Evolutionary conservation across 2,329 filamentous ascomycete species (phyloP), one percentile per base, ranked within the genome.

Genomic region (Hypoxylon sp.): DNA sequence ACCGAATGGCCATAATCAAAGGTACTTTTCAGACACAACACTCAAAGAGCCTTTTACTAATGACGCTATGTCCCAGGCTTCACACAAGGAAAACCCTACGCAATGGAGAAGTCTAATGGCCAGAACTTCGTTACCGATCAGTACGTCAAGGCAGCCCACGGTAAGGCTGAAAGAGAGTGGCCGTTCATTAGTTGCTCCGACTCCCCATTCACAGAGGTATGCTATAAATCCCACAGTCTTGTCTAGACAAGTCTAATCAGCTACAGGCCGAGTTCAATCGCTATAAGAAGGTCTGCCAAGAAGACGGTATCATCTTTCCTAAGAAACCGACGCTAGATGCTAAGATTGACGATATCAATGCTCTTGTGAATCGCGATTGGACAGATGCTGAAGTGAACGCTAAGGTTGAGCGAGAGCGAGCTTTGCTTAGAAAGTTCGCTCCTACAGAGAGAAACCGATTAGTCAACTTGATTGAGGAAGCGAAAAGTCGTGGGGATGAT

Each of bases 141-240:
- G 78, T 98, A 98, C 77, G 89, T 93, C 33, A 84, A 91, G 59
- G 90, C 93, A 46, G 90, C 93, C 6, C 92, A 97, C 77, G 96
- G 96, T 50, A 94, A 94, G 74, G 87, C 92, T 0, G 88, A 94
- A 76, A 92, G 91, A 78, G 90, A 94, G 37, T 98, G 94, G 82
- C 94, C 94, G 3, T 98, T 98, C 80, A 91, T 96, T 69, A 91
- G 91, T 70, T 94, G 95, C 77, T 98, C 96, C 0, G 94, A 97
- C 78, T 89, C 90, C 54, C 85, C 86, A 46, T 92, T 98, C 76
- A 93, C 92, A n/a, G 94, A 96, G 80, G 92, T 93, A 83, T 71
- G 85, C 59, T n/a, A 64, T 29, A 48, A 19, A 19, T 51, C 29
- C 22, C 46, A 10, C 33, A 8, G 39, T 46, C 46, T 29, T 17